Conservation (phyloP, 768 basidiomycete species). For the Phanerochaete carnosa region DNA sequence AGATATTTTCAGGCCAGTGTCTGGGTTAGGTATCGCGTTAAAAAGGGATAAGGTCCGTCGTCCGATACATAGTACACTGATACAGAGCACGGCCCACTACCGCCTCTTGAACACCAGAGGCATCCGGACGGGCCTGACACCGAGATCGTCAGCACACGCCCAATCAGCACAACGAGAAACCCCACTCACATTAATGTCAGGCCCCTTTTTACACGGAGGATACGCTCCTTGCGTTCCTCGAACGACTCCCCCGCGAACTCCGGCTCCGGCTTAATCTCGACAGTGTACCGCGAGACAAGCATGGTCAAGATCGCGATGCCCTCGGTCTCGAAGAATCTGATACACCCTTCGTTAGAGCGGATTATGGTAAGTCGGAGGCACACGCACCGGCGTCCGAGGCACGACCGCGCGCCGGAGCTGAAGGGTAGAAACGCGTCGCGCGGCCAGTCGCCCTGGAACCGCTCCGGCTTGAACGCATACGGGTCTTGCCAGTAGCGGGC, state of each 20-base stretch:
- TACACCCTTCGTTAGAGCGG: not conserved
- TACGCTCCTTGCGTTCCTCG: conserved; percentile 37
- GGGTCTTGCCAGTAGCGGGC: conserved; percentile 40
- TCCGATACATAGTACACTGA: not conserved
- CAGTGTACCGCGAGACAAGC: conserved; percentile 43
- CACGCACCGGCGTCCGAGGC: conserved; percentile 17
- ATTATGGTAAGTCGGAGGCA: not conserved
- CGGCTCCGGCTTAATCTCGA: conserved; percentile 30
- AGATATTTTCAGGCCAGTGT: no score
- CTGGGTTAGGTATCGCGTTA: no score
- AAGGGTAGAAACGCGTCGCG: conserved; percentile 55
- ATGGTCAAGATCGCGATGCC: conserved; percentile 47
- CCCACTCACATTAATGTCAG: conserved; percentile 23
- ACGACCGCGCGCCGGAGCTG: conserved; percentile 44
- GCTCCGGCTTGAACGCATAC: conserved; percentile 36
- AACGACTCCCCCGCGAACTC: conserved; percentile 43
- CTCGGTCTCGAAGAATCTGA: conserved; percentile 46
- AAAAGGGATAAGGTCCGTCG: no score
- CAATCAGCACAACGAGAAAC: conserved; percentile 1
- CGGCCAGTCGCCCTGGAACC: conserved; percentile 49
- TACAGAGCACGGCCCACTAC: not conserved
- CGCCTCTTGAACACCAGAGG: conserved; percentile 19
- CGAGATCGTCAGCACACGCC: no score
- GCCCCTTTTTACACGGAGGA: conserved; percentile 14
- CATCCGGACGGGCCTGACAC: conserved; percentile 15